Base-by-base conservation (phyloP, 1,139 yeast species). In the Meyerozyma sp. region DNA sequence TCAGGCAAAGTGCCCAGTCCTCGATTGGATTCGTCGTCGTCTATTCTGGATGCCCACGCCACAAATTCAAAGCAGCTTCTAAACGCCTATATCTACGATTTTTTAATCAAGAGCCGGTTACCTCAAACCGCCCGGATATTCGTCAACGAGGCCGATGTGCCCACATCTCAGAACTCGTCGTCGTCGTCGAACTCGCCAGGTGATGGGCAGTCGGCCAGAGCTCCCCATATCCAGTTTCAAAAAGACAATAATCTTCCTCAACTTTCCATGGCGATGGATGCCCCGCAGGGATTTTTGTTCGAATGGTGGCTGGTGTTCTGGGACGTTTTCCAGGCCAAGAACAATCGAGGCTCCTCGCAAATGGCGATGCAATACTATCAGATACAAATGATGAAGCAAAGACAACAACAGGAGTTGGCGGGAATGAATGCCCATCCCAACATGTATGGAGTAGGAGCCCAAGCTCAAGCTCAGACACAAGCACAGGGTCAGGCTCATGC, bases 261-360 rank as follows among this genome's bases (percentile, higher is more conserved):
- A 23, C 62, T 79, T 46, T 67, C 69, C 43, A 73, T 79, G 55
- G 72, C 81, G 23, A 77, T 79, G 79, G 89, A 89, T 58, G 83
- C 95, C 4, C 94, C 95, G 0, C 91, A 84, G 54, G 94, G 96
- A 8, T 90, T 88, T 56, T 67, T 90, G 39, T 82, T 78, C 54
- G 97, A 90, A 60, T 91, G 98, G 97, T 91, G 97, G 97, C 90
- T 82, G 66, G 82, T 90, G 28, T 91, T 90, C 59, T 91, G 97
- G 96, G 97, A 91, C 61, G 83, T 89, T 39, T 88, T 85, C 63
- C 86, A 85, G 56, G 95, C 95, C 2, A 75, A 87, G 55, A 82
- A 64, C 47, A 76, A 77, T 48, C 70, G 81, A 46, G 81, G 79
- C 20, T 81, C 84, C 11, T 72, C 84, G 3, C 74, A 76, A 5